Percentiles rank a stretch among this genome's conserved stretches.
Conservation (phyloP, 306 rosid species). For the Hippophae rhamnoides region DNA sequence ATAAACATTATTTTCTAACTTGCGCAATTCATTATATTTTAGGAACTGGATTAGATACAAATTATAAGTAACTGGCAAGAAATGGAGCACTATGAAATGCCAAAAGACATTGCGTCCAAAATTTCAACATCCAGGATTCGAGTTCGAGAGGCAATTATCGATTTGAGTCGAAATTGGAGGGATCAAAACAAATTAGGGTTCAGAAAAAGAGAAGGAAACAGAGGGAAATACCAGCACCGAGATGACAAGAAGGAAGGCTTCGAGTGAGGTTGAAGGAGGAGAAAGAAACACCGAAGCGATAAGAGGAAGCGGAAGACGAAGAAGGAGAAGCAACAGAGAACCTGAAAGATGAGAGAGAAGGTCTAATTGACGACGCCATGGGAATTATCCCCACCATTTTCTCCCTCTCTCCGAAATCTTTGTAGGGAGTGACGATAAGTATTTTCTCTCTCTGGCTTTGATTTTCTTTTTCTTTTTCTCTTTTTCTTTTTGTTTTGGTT, state of each 20-base stretch:
- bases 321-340: constrained; percentile 17
- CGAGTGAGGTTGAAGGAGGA: constrained; percentile 38
- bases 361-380: constrained; percentile 69
- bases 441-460: neutral
- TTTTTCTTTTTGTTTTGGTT: too few species aligned
- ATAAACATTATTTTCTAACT: too few species aligned
- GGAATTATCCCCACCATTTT: constrained; percentile 57
- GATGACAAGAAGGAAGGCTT: constrained; percentile 31
- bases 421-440: constrained; percentile 12
- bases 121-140: neutral
- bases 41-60: too few species aligned
- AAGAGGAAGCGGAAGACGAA: neutral
- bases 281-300: constrained; percentile 37
- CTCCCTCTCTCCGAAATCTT: constrained; percentile 1
- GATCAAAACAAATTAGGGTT: constrained; percentile 5
- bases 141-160: neutral
- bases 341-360: constrained; percentile 54
- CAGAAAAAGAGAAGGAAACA: neutral
- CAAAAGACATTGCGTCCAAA: neutral
- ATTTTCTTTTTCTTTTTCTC: neutral
- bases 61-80: neutral
- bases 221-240: constrained; percentile 30
- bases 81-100: neutral
- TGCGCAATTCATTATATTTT: too few species aligned
- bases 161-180: neutral